Evolutionary conservation across 2,329 filamentous ascomycete genomes (phyloP), one percentile per base, ranked within the genome.

Genomic region (Phoma herbarum): DNA sequence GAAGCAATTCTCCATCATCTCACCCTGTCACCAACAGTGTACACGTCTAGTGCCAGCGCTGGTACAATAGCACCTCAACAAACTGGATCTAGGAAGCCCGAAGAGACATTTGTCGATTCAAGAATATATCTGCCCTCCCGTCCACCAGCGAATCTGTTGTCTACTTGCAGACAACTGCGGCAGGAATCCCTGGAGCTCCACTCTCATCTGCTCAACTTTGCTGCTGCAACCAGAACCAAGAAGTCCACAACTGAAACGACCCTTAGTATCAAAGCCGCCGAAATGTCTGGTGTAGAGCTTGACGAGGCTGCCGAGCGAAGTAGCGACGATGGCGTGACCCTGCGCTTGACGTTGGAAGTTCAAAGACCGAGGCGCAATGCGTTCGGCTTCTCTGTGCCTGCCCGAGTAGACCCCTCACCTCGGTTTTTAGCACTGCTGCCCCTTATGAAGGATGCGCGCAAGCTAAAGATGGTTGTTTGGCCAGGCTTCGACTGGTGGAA

Each of bases 321-420:
- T 14, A 53, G 52, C 23, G 73, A 74, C 31, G 57, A 68, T 37
- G 60, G 56, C 10, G 39, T 50, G 16, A 56, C 50, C 10, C 54
- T 66, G 8, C 62, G 73, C 7, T 62, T 75, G 28, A 74, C 73
- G 0, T 23, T 75, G 16, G 69, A 74, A 37, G 61, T 71, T 4
- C 57, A 63, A 28, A 52, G 65, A 39, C 39, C 25, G 3, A 54
- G 62, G n/a, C 67, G 62, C 9, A 58, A 61, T 1, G 25, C 35
- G 2, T 64, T 67, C 35, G 70, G 71, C 2, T 70, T 62, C 50
- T 66, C 59, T 35, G 31, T 65, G 5, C 70, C 71, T 1, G 31
- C 39, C 2, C 71, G 72, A 14, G 57, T 66, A 10, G 52, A 62
- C 11, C 47, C 67, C 0, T 75, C 73, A 8, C 73, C 71, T 35